Conservation (phyloP, 2,329 filamentous ascomycete species). For the Diaporthe amygdali region DNA sequence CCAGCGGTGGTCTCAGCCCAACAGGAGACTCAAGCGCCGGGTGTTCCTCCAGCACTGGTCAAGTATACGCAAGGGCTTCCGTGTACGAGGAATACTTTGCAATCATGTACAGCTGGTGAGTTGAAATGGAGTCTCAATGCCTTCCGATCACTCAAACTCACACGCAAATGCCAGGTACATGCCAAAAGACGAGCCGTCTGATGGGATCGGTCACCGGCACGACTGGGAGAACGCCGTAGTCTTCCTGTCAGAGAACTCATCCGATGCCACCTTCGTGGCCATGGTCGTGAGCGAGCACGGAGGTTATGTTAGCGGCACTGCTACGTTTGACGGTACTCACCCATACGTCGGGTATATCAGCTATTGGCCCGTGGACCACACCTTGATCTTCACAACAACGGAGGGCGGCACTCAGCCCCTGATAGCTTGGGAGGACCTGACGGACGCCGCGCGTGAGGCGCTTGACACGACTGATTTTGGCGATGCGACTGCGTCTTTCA, state of each 20-base stretch:
- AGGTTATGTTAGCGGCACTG: constrained; percentile 29
- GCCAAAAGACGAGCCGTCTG: constrained; percentile 48
- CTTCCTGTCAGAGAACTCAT: constrained; percentile 31
- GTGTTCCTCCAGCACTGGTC: constrained; percentile 40
- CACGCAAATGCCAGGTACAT: constrained; percentile 40
- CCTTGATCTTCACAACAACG: constrained; percentile 39
- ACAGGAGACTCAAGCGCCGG: constrained; percentile 34
- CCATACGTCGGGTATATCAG: constrained; percentile 40
- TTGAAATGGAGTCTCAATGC: neutral
- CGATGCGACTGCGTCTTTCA: constrained; percentile 13
- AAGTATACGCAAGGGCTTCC: constrained; percentile 42
- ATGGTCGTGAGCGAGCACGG: constrained; percentile 45
- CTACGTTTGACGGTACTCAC: constrained; percentile 27
- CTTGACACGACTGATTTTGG: constrained; percentile 46
- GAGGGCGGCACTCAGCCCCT: constrained; percentile 44
- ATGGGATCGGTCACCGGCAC: constrained; percentile 41
- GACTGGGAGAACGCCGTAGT: constrained; percentile 47
- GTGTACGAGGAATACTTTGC: constrained; percentile 36
- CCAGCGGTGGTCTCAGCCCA: constrained; percentile 40
- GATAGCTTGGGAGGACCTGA: constrained; percentile 49
- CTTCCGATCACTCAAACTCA: neutral
- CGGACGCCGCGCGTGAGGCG: constrained; percentile 38
- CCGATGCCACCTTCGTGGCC: constrained; percentile 39
- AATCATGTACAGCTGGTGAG: constrained; percentile 44
- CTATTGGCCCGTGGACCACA: constrained; percentile 40